phyloP scores from a whole-genome alignment of 345 rosid species.

The Boechera divaricarpa region DNA sequence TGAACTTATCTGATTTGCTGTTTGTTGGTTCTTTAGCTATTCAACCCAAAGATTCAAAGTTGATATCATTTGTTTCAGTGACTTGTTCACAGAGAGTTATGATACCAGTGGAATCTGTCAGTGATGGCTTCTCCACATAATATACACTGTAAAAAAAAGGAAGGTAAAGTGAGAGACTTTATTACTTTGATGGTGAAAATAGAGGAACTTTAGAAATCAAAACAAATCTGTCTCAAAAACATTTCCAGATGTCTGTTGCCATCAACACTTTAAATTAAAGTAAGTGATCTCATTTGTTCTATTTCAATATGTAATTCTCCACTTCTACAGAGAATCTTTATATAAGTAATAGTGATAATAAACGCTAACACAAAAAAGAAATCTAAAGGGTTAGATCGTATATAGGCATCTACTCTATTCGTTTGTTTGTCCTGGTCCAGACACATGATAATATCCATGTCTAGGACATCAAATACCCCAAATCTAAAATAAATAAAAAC shows the following conservation, averaged over 20 bases:
- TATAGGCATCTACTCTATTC: slow-evolving; percentile 36
- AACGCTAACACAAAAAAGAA: slow-evolving; percentile 25
- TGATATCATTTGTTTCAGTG: slow-evolving; percentile 34
- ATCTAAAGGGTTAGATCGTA: slow-evolving; percentile 27
- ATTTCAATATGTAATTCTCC: slow-evolving; percentile 32
- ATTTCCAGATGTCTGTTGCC: slow-evolving; percentile 5
- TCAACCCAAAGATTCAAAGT: slow-evolving; percentile 28
- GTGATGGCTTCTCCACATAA: slow-evolving; percentile 12
- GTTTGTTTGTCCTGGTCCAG: slow-evolving; percentile 36
- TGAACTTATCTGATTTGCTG: slow-evolving; percentile 7
- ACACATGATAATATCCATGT: slow-evolving; percentile 21
- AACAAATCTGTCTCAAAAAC: slow-evolving; percentile 19
- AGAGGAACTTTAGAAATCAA: slow-evolving; percentile 1
- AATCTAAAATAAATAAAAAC: no score
- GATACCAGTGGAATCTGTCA: slow-evolving; percentile 9
- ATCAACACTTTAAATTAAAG: slow-evolving; percentile 21
- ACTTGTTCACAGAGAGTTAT: neutral
- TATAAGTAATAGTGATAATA: slow-evolving; percentile 35
- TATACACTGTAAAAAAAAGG: neutral
- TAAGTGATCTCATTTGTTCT: slow-evolving; percentile 7
- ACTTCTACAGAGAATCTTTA: slow-evolving; percentile 38
- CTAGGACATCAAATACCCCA: slow-evolving; percentile 20
- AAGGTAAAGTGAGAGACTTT: neutral
- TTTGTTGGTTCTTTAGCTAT: slow-evolving; percentile 11
- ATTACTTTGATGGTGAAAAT: slow-evolving; percentile 4